Evolutionary conservation across 1,284 basidiomycete species (phyloP).

Genomic region (Cutaneotrichosporon arboriforme): DNA sequence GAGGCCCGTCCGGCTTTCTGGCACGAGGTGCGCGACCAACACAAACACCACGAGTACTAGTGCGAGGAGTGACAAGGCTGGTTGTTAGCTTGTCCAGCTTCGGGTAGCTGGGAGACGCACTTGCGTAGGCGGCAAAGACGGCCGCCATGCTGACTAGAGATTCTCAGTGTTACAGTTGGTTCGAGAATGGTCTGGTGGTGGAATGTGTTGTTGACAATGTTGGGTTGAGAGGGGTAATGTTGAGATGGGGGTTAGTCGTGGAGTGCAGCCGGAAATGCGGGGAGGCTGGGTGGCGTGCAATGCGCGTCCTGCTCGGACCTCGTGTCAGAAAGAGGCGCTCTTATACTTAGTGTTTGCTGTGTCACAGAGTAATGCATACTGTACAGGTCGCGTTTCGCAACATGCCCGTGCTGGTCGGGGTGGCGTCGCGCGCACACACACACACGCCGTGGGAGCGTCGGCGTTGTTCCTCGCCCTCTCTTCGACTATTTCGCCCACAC

Average conservation of each 20-base stretch:
- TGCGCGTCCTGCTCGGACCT: too few species aligned
- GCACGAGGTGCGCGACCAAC: neutral
- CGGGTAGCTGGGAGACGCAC: neutral
- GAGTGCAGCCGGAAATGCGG: too few species aligned
- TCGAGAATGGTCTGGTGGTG: too few species aligned
- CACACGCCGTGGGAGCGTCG: neutral
- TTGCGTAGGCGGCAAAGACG: neutral
- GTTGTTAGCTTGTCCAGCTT: too few species aligned
- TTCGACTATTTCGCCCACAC: conserved; percentile 23
- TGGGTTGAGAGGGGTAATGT: too few species aligned
- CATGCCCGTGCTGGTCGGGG: neutral
- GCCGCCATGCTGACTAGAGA: neutral
- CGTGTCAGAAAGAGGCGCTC: too few species aligned
- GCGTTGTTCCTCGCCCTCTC: neutral
- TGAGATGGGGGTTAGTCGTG: too few species aligned
- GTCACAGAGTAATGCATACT: neutral
- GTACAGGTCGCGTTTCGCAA: too few species aligned
- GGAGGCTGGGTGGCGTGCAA: too few species aligned
- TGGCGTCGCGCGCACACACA: neutral
- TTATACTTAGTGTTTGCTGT: neutral
- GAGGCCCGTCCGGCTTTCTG: neutral
- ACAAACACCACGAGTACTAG: neutral
- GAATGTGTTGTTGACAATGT: too few species aligned
- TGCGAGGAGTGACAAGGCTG: neutral
- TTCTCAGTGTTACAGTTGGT: neutral